Base-by-base conservation (phyloP, 2,329 filamentous ascomycete species). In the Corinectria fuckeliana region DNA sequence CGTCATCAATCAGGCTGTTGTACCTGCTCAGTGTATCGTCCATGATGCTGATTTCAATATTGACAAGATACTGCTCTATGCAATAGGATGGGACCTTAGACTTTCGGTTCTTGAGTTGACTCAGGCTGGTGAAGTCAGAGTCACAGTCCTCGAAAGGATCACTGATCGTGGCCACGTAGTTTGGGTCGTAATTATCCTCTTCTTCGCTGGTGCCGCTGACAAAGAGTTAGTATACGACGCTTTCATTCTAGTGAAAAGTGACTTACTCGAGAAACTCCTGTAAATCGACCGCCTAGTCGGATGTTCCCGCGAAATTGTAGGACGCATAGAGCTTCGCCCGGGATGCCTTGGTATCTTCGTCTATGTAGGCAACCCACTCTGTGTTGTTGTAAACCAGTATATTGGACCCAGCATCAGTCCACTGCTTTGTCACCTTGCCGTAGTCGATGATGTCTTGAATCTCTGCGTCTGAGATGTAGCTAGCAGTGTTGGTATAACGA, bases 251-350 rank as follows among this genome's bases (percentile, higher is more conserved):
- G 14, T 42, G 38, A 42, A 26, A 30, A 45, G 50, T 3, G 39
- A 45, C 39, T 25, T 54, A 54, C 50, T 54, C 28, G 28, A 42
- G 16, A 34, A 60, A 56, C 52, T 58, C 34, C 42, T 60, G 53
- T n/a, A 66, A 52, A 50, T 71, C 69, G 16, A 70, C 56, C 8
- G 68, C 69, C 70, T 68, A 72, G 48, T 72, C 69, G 1, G 53
- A 55, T 7, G 61, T 63, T 3, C 71, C 71, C 1, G 50, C 68
- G 36, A 72, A 68, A 47, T 69, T 68, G 45, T 64, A 63, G 1
- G 16, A 42, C 28, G 54, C 54, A 50, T 62, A 63, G 14, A 58
- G 28, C 1, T 25, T 34, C 3, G 25, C n/a, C 10, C 66, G 65
- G 6, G 32, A 34, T 13, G 23, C 3, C 54, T 72, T 72, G 9